Evolutionary conservation across 169 alveolate genomes (phyloP).

Genomic region (Plasmodium knowlesi): DNA sequence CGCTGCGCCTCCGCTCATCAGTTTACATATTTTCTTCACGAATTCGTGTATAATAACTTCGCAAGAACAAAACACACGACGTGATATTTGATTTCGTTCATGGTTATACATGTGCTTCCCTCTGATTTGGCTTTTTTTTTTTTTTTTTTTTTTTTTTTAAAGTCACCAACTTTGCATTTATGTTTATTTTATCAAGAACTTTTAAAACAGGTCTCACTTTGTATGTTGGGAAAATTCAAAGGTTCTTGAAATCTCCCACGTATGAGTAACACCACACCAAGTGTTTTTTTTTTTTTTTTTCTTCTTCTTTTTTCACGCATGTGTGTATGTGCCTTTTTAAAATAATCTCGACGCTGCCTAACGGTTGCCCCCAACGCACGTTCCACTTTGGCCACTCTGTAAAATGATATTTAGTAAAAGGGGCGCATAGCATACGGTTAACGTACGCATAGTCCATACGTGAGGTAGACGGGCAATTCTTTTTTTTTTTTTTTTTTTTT

Average conservation of each 20-base stretch:
- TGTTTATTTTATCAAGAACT: background rate
- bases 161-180: background rate
- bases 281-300: background rate
- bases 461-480: background rate
- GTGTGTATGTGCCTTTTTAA: background rate
- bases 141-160: background rate
- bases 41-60: background rate
- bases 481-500: no score
- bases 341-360: background rate
- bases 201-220: background rate
- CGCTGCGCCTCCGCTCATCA: background rate
- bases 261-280: background rate
- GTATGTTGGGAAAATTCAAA: background rate
- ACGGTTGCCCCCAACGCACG: background rate
- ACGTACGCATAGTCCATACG: background rate
- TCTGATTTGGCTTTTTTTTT: constrained; percentile 5
- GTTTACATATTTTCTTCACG: background rate
- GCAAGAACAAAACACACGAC: background rate
- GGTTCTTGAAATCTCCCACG: background rate
- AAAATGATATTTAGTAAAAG: background rate
- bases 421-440: background rate
- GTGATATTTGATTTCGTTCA: background rate
- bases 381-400: background rate
- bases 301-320: background rate
- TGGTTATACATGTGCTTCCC: background rate